Conservation (phyloP, 768 basidiomycete genomes). For the Boletus bicolor region DNA sequence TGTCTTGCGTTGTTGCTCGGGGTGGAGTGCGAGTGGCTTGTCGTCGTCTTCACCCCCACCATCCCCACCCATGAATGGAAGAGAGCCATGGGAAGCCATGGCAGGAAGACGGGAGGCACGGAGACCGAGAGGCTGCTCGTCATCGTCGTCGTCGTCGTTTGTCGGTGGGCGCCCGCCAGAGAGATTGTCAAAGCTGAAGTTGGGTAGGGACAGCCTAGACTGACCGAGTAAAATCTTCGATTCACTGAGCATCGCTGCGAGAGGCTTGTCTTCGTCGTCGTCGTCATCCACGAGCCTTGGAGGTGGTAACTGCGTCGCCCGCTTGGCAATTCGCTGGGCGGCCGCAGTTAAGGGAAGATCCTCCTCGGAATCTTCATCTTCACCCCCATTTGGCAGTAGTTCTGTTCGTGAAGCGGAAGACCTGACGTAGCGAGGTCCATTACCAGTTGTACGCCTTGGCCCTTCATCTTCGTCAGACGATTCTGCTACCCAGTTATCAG, state of each 20-base stretch:
- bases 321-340: conserved; percentile 51
- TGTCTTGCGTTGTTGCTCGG: conserved; percentile 77
- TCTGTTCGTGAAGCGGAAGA: conserved; percentile 7
- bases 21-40: conserved; percentile 66
- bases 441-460: conserved; percentile 42
- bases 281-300: conserved; percentile 35
- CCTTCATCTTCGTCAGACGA: conserved; percentile 63
- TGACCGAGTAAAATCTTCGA: conserved; percentile 42
- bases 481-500: conserved; percentile 44
- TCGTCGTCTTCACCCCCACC: conserved; percentile 66
- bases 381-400: neutral
- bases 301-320: conserved; percentile 34
- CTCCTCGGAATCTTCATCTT: conserved; percentile 67
- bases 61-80: conserved; percentile 32
- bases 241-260: conserved; percentile 56
- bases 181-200: conserved; percentile 40
- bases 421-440: conserved; percentile 46
- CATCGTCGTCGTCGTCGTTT: conserved; percentile 63
- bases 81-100: conserved; percentile 23
- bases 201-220: conserved; percentile 42
- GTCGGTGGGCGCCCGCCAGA: conserved; percentile 11
- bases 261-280: conserved; percentile 59
- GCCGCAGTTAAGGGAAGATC: conserved; percentile 74
- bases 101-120: conserved; percentile 50
- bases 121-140: conserved; percentile 69